Conservation (phyloP, 495 filamentous ascomycete species). For the Thozetella sp. region DNA sequence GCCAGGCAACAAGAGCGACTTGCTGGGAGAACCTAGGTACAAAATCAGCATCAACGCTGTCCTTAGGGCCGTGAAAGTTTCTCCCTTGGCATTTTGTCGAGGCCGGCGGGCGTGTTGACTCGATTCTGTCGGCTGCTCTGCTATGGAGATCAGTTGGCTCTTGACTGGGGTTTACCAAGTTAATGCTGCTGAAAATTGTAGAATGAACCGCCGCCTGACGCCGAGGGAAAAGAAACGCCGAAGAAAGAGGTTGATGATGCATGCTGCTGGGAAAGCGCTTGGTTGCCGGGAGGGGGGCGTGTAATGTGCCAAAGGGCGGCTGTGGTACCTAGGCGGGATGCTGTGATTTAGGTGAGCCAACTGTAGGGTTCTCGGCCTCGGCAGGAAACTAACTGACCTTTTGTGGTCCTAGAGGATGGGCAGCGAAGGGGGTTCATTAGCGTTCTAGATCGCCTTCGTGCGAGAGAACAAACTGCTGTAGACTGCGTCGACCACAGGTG, state of each 20-base stretch:
- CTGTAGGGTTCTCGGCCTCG: too few relatives aligned
- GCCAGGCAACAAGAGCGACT: background rate
- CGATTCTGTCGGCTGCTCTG: background rate
- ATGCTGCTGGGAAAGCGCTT: too few relatives aligned
- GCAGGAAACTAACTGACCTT: conserved; percentile 20
- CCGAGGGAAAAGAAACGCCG: background rate
- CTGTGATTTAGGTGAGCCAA: too few relatives aligned
- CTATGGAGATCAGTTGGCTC: conserved; percentile 1
- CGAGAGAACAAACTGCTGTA: conserved; percentile 96
- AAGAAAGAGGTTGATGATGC: background rate
- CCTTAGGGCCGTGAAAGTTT: background rate
- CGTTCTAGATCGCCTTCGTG: conserved; percentile 68
- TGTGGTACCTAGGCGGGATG: too few relatives aligned
- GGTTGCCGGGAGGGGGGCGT: too few relatives aligned
- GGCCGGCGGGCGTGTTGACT: background rate
- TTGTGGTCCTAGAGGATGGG: conserved; percentile 36
- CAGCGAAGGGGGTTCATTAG: conserved; percentile 49
- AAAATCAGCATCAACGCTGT: conserved; percentile 4
- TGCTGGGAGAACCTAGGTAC: background rate
- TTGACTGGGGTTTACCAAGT: conserved; percentile 1
- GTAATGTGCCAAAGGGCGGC: too few relatives aligned
- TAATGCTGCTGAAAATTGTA: background rate
- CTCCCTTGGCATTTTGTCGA: background rate
- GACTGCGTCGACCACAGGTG: conserved; percentile 95
- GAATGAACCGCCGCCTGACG: background rate